These are phyloP conservation scores for Populus tomentosa DNA, from an alignment of 441 rosid genomes.

Conservation along the genomic window DNA sequence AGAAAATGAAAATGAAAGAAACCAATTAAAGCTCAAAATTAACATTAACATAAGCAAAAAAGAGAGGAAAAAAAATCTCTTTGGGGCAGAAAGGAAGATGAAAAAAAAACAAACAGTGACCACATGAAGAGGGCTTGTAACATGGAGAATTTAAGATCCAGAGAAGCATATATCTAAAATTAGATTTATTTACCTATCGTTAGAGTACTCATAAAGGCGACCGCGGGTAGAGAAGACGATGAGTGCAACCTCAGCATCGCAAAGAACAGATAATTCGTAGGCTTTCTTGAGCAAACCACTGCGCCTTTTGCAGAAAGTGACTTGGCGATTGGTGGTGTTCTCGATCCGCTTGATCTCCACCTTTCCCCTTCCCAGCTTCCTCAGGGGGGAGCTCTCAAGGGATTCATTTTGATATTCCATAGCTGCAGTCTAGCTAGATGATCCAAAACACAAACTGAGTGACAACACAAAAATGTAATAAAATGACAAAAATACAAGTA, in stretches of 20 bases:
- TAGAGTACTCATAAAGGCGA: conserved; percentile 95
- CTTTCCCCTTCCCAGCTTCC: conserved; percentile 90
- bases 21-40: background rate
- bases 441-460: conserved; percentile 7
- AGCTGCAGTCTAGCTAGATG: conserved; percentile 16
- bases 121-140: background rate
- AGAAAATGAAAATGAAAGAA: background rate
- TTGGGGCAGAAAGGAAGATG: background rate
- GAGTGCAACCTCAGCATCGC: conserved; percentile 91
- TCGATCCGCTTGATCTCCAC: conserved; percentile 99
- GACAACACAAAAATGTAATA: background rate
- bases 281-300: conserved; percentile 96
- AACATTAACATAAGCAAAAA: background rate
- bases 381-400: conserved; percentile 52
- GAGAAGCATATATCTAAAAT: background rate
- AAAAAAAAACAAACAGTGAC: background rate
- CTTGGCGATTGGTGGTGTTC: conserved; percentile 96
- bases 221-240: conserved; percentile 97
- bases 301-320: conserved; percentile 92
- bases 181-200: conserved; percentile 52
- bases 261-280: conserved; percentile 88
- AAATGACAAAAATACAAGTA: background rate
- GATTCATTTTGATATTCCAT: conserved; percentile 61
- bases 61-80: background rate
- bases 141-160: conserved; percentile 4